Conservation (phyloP, 1,139 yeast genomes). For the Taiozyma sp. region DNA sequence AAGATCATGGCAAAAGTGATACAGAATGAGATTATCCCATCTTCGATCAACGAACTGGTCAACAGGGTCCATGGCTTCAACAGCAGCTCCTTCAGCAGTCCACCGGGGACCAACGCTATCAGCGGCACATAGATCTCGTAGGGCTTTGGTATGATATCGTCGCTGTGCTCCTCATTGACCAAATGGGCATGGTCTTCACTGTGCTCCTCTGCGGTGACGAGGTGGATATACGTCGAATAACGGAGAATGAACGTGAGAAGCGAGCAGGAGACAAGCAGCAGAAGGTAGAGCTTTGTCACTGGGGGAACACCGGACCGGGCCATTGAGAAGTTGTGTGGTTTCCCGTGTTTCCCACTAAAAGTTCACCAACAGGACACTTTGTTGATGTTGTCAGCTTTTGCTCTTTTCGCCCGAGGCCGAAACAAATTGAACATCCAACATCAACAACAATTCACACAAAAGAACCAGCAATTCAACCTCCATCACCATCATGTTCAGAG, state of each 20-base stretch:
- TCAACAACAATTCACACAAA: too few relatives aligned
- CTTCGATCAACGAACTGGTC: constrained; percentile 17
- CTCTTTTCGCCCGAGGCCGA: background rate
- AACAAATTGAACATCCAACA: background rate
- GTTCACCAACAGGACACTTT: background rate
- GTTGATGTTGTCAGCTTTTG: background rate
- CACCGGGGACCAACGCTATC: constrained; percentile 15
- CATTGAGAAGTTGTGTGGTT: constrained; percentile 4
- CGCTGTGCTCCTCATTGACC: constrained; percentile 4
- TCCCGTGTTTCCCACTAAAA: too few relatives aligned
- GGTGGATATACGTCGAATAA: constrained; percentile 20
- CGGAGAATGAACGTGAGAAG: constrained; percentile 17
- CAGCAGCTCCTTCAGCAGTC: constrained; percentile 5
- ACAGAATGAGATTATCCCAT: constrained; percentile 11
- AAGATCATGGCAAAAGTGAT: constrained; percentile 10
- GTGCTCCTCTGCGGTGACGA: constrained; percentile 16
- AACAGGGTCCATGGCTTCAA: constrained; percentile 18
- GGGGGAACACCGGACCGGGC: constrained; percentile 18
- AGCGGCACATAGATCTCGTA: constrained; percentile 20
- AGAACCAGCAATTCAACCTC: background rate
- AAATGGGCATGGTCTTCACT: constrained; percentile 21
- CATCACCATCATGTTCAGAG: background rate
- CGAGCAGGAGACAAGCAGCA: constrained; percentile 9
- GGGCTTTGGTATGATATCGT: constrained; percentile 11
- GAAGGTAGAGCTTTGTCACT: constrained; percentile 17